Conservation (phyloP, 2,329 filamentous ascomycete species). For the Hymenoscyphus salicellus region DNA sequence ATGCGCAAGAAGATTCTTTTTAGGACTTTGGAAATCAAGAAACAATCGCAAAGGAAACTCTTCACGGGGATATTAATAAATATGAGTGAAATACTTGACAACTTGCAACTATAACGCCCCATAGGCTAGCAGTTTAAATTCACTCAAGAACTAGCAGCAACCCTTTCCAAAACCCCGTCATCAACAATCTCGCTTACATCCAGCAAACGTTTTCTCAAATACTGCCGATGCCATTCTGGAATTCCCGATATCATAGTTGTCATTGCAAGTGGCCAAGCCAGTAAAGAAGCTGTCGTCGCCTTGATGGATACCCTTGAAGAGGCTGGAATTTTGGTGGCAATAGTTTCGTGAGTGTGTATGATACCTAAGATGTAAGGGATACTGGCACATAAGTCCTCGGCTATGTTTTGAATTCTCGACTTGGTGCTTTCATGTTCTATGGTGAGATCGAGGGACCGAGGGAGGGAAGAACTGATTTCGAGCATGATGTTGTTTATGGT, state of each 20-base stretch:
- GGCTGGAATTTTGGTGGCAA: background rate
- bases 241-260: conserved; percentile 11
- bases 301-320: conserved; percentile 5
- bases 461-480: background rate
- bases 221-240: conserved; percentile 3
- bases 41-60: too few species aligned
- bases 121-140: background rate
- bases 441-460: background rate
- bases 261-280: conserved; percentile 18
- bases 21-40: too few species aligned
- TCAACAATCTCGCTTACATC: conserved; percentile 18
- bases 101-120: background rate
- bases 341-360: background rate
- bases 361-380: conserved; percentile 12
- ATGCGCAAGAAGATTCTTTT: too few species aligned
- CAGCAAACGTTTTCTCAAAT: conserved; percentile 12
- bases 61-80: too few species aligned
- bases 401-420: conserved; percentile 1
- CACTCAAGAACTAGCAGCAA: conserved; percentile 3
- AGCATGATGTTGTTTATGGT: conserved; percentile 14
- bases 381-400: conserved; percentile 19
- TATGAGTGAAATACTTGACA: too few species aligned
- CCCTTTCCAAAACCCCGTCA: conserved; percentile 16
- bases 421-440: background rate
- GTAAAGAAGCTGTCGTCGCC: conserved; percentile 10